A percentile compares a stretch with the other conserved stretches of the same genome.
These are phyloP conservation scores for Orbilia blumenaviensis DNA, from an alignment of 2,329 filamentous ascomycete genomes.

Conservation along the genomic window DNA sequence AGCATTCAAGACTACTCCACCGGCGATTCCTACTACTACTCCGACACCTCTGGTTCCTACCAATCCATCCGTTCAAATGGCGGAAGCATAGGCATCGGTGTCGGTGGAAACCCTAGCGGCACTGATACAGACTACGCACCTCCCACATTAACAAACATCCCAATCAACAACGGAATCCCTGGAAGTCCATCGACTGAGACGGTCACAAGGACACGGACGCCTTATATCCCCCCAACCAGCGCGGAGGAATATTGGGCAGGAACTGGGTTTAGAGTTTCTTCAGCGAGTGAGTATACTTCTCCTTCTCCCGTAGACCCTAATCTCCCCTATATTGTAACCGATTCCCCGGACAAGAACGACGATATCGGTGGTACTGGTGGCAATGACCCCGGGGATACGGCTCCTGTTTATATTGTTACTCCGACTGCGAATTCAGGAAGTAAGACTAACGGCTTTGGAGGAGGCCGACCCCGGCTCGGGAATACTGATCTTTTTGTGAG, in stretches of 20 bases:
- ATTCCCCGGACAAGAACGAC: slow-evolving; percentile 15
- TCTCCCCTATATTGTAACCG: slow-evolving; percentile 45
- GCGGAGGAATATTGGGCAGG: slow-evolving; percentile 49
- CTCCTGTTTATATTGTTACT: slow-evolving; percentile 58
- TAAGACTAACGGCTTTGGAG: slow-evolving; percentile 35
- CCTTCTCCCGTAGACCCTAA: slow-evolving; percentile 32
- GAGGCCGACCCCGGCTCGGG: slow-evolving; percentile 42
- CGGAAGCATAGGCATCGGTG: slow-evolving; percentile 70
- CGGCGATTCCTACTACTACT: slow-evolving; percentile 83
- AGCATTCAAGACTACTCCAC: slow-evolving; percentile 91
- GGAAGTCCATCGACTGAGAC: slow-evolving; percentile 76
- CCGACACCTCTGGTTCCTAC: slow-evolving; percentile 80
- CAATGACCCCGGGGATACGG: slow-evolving; percentile 55
- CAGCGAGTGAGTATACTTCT: slow-evolving; percentile 45
- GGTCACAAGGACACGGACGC: slow-evolving; percentile 9
- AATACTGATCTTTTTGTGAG: slow-evolving; percentile 22
- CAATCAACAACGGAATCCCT: slow-evolving; percentile 69
- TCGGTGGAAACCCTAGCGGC: slow-evolving; percentile 68
- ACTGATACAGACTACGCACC: slow-evolving; percentile 67
- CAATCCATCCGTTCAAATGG: slow-evolving; percentile 81
- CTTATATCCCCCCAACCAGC: slow-evolving; percentile 70
- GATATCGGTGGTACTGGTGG: not conserved
- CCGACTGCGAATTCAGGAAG: slow-evolving; percentile 54
- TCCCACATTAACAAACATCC: slow-evolving; percentile 63
- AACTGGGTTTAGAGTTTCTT: slow-evolving; percentile 52